Percentiles rank a stretch among this genome's conserved stretches.
phyloP scores from a whole-genome alignment of 1,139 yeast species.

The Waltiozyma sp. region DNA sequence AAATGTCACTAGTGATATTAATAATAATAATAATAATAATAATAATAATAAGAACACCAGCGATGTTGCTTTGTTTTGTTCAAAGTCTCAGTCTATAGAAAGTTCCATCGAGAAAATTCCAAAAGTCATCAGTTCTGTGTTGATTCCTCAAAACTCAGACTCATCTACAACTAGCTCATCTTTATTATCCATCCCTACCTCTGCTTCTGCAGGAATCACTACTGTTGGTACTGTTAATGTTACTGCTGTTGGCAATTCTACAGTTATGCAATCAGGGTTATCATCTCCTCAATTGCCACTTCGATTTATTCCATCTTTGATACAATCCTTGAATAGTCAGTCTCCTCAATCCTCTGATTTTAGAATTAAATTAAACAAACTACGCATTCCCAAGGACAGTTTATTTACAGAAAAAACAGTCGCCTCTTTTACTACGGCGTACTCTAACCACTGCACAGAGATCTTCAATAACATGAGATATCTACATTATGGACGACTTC shows the following conservation, averaged over 20 bases:
- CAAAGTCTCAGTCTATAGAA: constrained; percentile 13
- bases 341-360: neutral
- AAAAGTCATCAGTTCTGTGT: neutral
- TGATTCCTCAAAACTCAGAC: too few species aligned
- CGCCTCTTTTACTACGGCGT: neutral
- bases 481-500: constrained; percentile 54
- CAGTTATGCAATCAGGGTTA: too few species aligned
- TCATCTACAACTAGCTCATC: too few species aligned
- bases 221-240: too few species aligned
- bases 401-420: neutral
- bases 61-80: too few species aligned
- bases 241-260: too few species aligned
- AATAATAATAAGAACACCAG: too few species aligned
- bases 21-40: too few species aligned
- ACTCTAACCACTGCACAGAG: constrained; percentile 38
- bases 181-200: too few species aligned
- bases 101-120: neutral
- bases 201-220: neutral
- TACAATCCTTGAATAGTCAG: neutral
- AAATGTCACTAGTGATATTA: too few species aligned
- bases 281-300: too few species aligned
- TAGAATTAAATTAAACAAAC: neutral
- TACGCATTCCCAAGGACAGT: neutral
- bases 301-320: neutral
- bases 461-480: constrained; percentile 56